Evolutionary conservation across 148 eudicot genomes (phyloP), one percentile per base, ranked within the genome.

Genomic region (Silene conica): DNA sequence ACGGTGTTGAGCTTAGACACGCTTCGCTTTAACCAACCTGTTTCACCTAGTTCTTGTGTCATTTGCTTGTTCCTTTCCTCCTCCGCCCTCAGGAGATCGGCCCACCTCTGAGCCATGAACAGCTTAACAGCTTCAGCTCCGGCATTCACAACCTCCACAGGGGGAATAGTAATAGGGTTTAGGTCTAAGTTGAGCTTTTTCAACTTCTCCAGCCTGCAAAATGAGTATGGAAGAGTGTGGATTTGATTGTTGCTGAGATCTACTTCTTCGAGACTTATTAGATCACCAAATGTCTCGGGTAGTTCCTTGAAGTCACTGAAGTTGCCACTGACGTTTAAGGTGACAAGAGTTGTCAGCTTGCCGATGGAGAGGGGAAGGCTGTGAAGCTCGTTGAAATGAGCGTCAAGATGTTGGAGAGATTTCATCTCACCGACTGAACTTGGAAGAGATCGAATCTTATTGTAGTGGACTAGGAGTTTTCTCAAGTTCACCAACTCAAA

Each of bases 191-290:
- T 89, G 63, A 95, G 92, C 76, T 86, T 92, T 50, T 58, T 72
- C 80, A 95, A 71, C 61, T 76, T 92, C 71, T 81, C 83, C 23
- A 95, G 90, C 83, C 84, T 85, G 16, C 96, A 93, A 76, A 95
- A 92, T 18, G 90, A 77, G 67, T 82, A 77, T 9, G 99, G 99
- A 70, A 95, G 86, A 50, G 85, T 84, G 64, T 85, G 96, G 63
- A 95, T 90, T 83, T 95, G 97, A 79, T 95, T 90, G 85, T 95
- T 90, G 86, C 97, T 89, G 34, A 95, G 77, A 76, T 95, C 94
- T 1, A 95, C 88, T 71, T 92, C 97, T 76, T 83, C 89, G 34
- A 95, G 89, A 80, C 75, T 92, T 57, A 77, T 79, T 54, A 95
- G 78, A 20, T 87, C 86, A 1, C 97, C 89, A 2, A 92, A 74